Evolutionary conservation across 805 yeast genomes (phyloP).

Genomic region (Kluyveromyces wickerhamii): DNA sequence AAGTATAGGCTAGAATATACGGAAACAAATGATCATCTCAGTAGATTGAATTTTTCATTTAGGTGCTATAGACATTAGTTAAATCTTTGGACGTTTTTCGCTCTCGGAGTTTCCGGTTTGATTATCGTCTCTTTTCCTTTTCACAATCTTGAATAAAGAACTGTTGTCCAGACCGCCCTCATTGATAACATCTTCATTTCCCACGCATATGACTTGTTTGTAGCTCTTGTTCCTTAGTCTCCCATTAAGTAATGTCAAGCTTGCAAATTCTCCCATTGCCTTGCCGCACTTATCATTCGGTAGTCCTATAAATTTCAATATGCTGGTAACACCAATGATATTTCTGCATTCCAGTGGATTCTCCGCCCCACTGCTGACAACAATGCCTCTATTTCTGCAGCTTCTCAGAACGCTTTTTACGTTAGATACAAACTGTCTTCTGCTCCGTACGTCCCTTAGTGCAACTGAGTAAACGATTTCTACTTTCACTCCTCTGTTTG

Average conservation of each 20-base stretch:
- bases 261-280: slow-evolving; percentile 52
- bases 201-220: slow-evolving; percentile 64
- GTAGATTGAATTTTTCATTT: too few relatives aligned
- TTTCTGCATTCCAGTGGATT: slow-evolving; percentile 53
- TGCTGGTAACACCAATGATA: slow-evolving; percentile 57
- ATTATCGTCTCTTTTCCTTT: too few relatives aligned
- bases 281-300: slow-evolving; percentile 52
- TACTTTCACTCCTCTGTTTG: slow-evolving; percentile 72
- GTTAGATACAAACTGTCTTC: slow-evolving; percentile 63
- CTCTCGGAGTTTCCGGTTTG: too few relatives aligned
- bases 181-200: slow-evolving; percentile 30
- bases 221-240: slow-evolving; percentile 63
- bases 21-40: too few relatives aligned
- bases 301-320: slow-evolving; percentile 64
- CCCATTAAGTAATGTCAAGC: slow-evolving; percentile 62
- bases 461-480: slow-evolving; percentile 66
- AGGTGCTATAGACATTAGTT: too few relatives aligned
- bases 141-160: slow-evolving; percentile 19
- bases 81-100: too few relatives aligned
- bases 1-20: too few relatives aligned
- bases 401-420: slow-evolving; percentile 71
- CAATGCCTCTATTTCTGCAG: slow-evolving; percentile 69
- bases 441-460: slow-evolving; percentile 34
- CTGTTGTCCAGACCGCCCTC: slow-evolving; percentile 14
- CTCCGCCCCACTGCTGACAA: slow-evolving; percentile 70